phyloP scores from a whole-genome alignment of 352 stramenopile genomes.

The Globisporangium cystogenes region DNA sequence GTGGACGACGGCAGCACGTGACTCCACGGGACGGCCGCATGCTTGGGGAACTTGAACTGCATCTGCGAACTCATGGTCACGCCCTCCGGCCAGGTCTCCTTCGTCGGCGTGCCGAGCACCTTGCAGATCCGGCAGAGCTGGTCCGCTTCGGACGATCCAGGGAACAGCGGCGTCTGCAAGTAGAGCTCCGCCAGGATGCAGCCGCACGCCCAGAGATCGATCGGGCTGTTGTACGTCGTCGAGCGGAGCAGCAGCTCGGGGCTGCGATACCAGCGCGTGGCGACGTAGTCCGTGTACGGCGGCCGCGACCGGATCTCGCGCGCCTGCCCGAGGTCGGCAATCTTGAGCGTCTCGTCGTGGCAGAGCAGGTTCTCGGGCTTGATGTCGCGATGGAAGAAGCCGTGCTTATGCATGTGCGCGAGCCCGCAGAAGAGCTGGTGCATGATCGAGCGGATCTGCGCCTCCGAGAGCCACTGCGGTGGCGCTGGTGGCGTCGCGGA shows the following conservation, averaged over 20 bases:
- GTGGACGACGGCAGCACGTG: slow-evolving; percentile 67
- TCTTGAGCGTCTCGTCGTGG: slow-evolving; percentile 61
- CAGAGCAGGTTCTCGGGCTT: slow-evolving; percentile 77
- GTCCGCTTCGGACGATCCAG: slow-evolving; percentile 92
- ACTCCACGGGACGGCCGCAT: slow-evolving; percentile 57
- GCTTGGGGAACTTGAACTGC: slow-evolving; percentile 92
- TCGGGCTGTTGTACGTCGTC: slow-evolving; percentile 71
- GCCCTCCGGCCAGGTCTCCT: slow-evolving; percentile 89
- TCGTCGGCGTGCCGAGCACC: slow-evolving; percentile 88
- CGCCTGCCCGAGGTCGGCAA: slow-evolving; percentile 67
- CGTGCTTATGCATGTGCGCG: slow-evolving; percentile 80
- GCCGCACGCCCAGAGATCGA: slow-evolving; percentile 80
- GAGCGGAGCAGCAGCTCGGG: slow-evolving; percentile 62
- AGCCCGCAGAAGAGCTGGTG: slow-evolving; percentile 73
- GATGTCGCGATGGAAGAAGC: slow-evolving; percentile 81
- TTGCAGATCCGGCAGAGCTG: slow-evolving; percentile 95
- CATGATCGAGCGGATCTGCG: slow-evolving; percentile 71
- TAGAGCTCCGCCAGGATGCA: slow-evolving; percentile 83
- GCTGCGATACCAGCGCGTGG: slow-evolving; percentile 76
- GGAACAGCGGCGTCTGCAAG: slow-evolving; percentile 62
- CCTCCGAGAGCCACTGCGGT: slow-evolving; percentile 39
- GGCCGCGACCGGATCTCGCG: slow-evolving; percentile 67
- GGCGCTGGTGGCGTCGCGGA: not conserved
- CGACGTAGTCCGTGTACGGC: slow-evolving; percentile 71
- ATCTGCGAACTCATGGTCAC: slow-evolving; percentile 84